Conservation (phyloP, 805 yeast genomes). For the Candida corydali region DNA sequence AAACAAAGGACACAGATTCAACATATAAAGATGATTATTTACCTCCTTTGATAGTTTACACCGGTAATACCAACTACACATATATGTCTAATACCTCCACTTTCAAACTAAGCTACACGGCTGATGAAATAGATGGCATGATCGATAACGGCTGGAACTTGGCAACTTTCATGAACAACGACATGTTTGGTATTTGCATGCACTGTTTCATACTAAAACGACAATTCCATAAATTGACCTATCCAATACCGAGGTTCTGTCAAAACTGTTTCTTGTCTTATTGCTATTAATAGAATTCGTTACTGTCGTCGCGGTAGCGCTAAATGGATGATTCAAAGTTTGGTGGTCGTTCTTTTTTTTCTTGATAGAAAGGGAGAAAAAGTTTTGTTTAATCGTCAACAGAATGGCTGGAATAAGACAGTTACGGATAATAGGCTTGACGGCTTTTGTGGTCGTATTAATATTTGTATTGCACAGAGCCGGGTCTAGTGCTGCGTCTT, state of each 20-base stretch:
- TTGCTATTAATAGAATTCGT: slow-evolving; percentile 8
- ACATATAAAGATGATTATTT: slow-evolving; percentile 16
- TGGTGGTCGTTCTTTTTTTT: too few species aligned
- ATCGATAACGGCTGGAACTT: slow-evolving; percentile 49
- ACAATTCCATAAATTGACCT: slow-evolving; percentile 31
- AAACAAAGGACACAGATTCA: neutral
- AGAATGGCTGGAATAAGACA: slow-evolving; percentile 11
- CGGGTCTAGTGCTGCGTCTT: slow-evolving; percentile 10
- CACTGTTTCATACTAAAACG: slow-evolving; percentile 57
- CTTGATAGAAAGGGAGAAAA: slow-evolving; percentile 1
- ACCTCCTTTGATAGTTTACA: slow-evolving; percentile 55
- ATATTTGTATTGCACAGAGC: slow-evolving; percentile 10
- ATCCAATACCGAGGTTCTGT: slow-evolving; percentile 11
- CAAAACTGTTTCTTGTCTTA: slow-evolving; percentile 10
- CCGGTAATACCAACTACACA: slow-evolving; percentile 41
- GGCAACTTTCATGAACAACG: slow-evolving; percentile 43
- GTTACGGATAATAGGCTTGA: slow-evolving; percentile 8
- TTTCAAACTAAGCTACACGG: slow-evolving; percentile 48
- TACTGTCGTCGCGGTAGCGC: neutral
- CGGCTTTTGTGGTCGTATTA: slow-evolving; percentile 7
- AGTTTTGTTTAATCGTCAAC: neutral
- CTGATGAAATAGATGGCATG: slow-evolving; percentile 41
- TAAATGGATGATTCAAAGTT: too few species aligned
- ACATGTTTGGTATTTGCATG: slow-evolving; percentile 44
- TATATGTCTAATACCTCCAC: slow-evolving; percentile 55